A percentile compares a stretch with the other conserved stretches of the same genome.
Conservation (phyloP, 2,329 filamentous ascomycete species). For the Calonectria ilicicola region DNA sequence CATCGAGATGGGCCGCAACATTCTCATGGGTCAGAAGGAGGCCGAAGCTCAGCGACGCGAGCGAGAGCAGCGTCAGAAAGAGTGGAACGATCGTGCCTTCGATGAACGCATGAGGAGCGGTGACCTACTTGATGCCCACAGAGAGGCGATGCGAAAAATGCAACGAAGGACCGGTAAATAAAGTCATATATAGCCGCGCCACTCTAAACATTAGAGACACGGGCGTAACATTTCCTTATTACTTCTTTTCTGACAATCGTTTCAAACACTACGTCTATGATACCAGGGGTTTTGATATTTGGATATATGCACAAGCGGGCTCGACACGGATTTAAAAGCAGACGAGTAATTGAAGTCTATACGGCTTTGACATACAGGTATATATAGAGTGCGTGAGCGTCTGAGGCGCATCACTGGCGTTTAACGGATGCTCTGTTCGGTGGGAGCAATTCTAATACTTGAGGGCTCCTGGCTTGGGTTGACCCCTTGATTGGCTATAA, state of each 20-base stretch:
- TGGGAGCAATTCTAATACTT: constrained; percentile 24
- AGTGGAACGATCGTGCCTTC: constrained; percentile 71
- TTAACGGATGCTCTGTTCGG: constrained; percentile 16
- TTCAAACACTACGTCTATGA: constrained; percentile 32
- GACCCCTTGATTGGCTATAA: constrained; percentile 10
- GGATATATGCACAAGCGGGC: constrained; percentile 19
- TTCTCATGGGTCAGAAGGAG: constrained; percentile 72
- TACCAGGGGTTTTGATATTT: constrained; percentile 42
- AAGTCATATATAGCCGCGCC: not conserved
- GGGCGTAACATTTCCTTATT: constrained; percentile 8
- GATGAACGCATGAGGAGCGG: constrained; percentile 82
- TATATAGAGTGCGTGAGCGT: constrained; percentile 27
- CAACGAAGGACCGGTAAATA: constrained; percentile 60
- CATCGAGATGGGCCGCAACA: constrained; percentile 66
- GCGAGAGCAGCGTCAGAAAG: constrained; percentile 67
- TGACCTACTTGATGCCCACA: constrained; percentile 80
- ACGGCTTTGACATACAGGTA: constrained; percentile 26
- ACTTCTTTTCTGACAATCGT: constrained; percentile 31
- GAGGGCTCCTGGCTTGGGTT: not conserved
- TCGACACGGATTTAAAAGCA: constrained; percentile 26
- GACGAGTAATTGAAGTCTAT: constrained; percentile 25
- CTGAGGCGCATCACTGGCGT: constrained; percentile 26
- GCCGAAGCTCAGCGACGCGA: constrained; percentile 71
- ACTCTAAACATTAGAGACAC: not conserved
- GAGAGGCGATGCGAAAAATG: constrained; percentile 84